These are phyloP conservation scores for Fraxinus excelsior DNA, from an alignment of 257 asterid genomes.

Conservation along the genomic window DNA sequence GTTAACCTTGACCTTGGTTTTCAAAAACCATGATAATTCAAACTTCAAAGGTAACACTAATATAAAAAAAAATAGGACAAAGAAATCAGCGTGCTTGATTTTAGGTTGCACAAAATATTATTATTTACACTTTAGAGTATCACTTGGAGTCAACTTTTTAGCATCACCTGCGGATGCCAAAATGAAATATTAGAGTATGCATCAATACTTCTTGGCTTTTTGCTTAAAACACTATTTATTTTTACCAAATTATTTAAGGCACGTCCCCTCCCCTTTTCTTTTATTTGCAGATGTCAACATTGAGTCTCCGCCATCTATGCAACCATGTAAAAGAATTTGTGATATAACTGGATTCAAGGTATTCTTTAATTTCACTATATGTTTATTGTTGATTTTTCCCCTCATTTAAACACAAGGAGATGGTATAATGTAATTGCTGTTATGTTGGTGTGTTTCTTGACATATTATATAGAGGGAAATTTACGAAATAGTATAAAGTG, in stretches of 20 bases:
- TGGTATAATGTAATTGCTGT: neutral
- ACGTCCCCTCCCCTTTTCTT: constrained; percentile 13
- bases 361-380: neutral
- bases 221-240: neutral
- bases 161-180: neutral
- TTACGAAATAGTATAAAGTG: neutral
- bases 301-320: constrained; percentile 85
- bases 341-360: constrained; percentile 96
- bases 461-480: neutral
- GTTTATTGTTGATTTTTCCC: neutral
- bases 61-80: neutral
- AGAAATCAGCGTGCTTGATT: neutral
- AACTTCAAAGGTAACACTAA: neutral
- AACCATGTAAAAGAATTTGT: constrained; percentile 82
- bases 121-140: neutral
- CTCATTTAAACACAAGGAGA: neutral
- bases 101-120: neutral
- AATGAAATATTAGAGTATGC: neutral
- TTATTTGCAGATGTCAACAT: constrained; percentile 69
- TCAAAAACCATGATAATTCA: neutral
- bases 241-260: constrained; percentile 1
- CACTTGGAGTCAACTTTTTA: neutral
- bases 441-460: neutral
- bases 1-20: neutral
- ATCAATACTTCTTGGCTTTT: neutral